Percentiles rank a stretch among this genome's conserved stretches.
Evolutionary conservation across 805 yeast species (phyloP).

Genomic region (Myxozyma melibiosi): DNA sequence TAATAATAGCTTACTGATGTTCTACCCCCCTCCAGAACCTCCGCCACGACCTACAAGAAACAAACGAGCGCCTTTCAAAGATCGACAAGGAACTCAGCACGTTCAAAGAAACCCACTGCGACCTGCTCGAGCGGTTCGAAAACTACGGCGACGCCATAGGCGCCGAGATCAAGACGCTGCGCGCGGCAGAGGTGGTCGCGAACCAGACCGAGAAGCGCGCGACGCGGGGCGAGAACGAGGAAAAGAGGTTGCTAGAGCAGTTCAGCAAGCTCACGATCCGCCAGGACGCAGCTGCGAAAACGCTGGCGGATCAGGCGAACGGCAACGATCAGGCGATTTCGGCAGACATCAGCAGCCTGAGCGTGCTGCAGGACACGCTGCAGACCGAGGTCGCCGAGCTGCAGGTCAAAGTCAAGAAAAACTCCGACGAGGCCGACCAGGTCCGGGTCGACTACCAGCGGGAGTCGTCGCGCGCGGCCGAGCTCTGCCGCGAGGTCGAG

Average conservation of each 20-base stretch:
- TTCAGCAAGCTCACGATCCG: conserved; percentile 37
- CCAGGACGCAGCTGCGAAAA: conserved; percentile 5
- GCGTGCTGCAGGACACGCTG: conserved; percentile 49
- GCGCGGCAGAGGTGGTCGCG: conserved; percentile 31
- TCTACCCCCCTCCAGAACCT: conserved; percentile 8
- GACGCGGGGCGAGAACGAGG: conserved; percentile 35
- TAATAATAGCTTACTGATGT: too few species aligned
- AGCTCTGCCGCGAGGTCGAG: conserved; percentile 39
- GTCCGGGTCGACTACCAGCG: conserved; percentile 42
- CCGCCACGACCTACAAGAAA: conserved; percentile 15
- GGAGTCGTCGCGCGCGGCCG: conserved; percentile 41
- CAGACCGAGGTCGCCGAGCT: conserved; percentile 45
- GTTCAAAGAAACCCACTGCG: conserved; percentile 18
- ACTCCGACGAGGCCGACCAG: conserved; percentile 61
- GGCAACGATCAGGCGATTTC: conserved; percentile 18
- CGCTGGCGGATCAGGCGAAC: conserved; percentile 1
- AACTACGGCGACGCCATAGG: conserved; percentile 19
- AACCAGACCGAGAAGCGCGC: conserved; percentile 36
- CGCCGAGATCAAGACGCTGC: conserved; percentile 7
- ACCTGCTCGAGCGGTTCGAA: conserved; percentile 13
- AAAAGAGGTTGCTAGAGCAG: conserved; percentile 33
- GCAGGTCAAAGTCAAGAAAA: conserved; percentile 49
- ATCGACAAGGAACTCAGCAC: conserved; percentile 3
- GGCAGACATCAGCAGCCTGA: conserved; percentile 43
- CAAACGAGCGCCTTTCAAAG: conserved; percentile 12